Evolutionary conservation across 768 basidiomycete species (phyloP).

Genomic region (Collybiopsis confluens): DNA sequence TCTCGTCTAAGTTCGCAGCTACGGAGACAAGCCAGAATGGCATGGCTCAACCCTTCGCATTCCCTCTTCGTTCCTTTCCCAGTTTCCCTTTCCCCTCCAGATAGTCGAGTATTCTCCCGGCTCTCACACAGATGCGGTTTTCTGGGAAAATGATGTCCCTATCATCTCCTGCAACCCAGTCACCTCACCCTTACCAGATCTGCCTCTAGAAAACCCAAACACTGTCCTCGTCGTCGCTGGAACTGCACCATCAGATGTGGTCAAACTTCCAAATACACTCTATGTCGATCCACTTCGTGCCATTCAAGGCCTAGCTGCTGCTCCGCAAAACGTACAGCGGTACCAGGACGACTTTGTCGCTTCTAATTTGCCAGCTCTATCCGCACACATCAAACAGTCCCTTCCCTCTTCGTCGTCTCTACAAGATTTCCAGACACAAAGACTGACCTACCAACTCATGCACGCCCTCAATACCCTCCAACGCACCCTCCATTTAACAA

Average conservation of each 20-base stretch:
- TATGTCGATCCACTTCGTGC: slow-evolving; percentile 57
- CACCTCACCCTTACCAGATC: slow-evolving; percentile 37
- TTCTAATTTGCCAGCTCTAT: slow-evolving; percentile 54
- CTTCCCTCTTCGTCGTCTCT: slow-evolving; percentile 15
- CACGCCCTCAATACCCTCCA: slow-evolving; percentile 35
- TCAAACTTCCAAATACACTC: slow-evolving; percentile 5
- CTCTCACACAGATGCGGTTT: slow-evolving; percentile 1
- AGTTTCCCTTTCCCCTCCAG: slow-evolving; percentile 47
- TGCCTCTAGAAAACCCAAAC: slow-evolving; percentile 34
- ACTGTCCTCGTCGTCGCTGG: slow-evolving; percentile 39
- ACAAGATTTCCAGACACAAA: slow-evolving; percentile 27
- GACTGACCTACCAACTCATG: slow-evolving; percentile 33
- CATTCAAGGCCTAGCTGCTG: slow-evolving; percentile 40
- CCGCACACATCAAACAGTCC: slow-evolving; percentile 29
- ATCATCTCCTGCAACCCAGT: slow-evolving; percentile 62
- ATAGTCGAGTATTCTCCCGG: slow-evolving; percentile 34
- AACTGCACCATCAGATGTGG: slow-evolving; percentile 20
- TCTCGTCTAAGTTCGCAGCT: slow-evolving; percentile 16
- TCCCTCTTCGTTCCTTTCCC: slow-evolving; percentile 51
- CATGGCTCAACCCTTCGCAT: slow-evolving; percentile 20
- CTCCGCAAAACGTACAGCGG: slow-evolving; percentile 46
- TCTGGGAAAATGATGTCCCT: slow-evolving; percentile 37
- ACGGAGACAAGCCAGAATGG: neutral
- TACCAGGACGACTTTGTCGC: slow-evolving; percentile 61
- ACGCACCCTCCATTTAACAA: slow-evolving; percentile 22